These are phyloP conservation scores for peach (Prunus persica) DNA, from an alignment of 306 rosid species.

Conservation along the genomic window Prunus_persica_NCBIv2 NC_034009.1:40792001-40792500, in stretches of 20 bases:
- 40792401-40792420: too few relatives aligned
- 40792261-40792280: conserved; percentile 27
- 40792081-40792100: background rate
- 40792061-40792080: conserved; percentile 1
- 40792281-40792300: conserved; percentile 17
- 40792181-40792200: background rate
- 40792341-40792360: background rate
- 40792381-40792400: too few relatives aligned
- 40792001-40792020: conserved; percentile 12
- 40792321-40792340: background rate
- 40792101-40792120: background rate
- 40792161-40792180: conserved; percentile 16
- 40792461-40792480: too few relatives aligned
- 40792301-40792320: background rate
- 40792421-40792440: too few relatives aligned
- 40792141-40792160: background rate
- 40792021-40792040: conserved; percentile 25
- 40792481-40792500: too few relatives aligned
- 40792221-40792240: conserved; percentile 12
- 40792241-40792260: conserved; percentile 23
- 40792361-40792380: background rate
- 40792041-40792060: conserved; percentile 4
- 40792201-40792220: conserved; percentile 7
- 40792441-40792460: too few relatives aligned
- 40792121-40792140: conserved; percentile 6